Evolutionary conservation across 139 green algal genomes (phyloP).

Genomic region (Coccomyxa sp.): DNA sequence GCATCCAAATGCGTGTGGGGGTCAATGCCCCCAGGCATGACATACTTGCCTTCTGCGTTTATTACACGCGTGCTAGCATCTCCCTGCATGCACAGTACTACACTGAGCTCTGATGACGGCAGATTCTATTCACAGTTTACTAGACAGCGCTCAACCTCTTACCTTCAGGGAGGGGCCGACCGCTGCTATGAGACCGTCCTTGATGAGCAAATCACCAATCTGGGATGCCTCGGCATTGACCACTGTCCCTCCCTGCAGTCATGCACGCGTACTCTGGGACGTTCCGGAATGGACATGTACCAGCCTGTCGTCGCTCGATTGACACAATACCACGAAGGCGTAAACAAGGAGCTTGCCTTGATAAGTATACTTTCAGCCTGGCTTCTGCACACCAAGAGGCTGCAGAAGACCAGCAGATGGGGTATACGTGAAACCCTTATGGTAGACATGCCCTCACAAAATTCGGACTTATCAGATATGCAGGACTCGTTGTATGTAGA

Average conservation of each 20-base stretch:
- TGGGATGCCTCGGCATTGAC: slow-evolving; percentile 77
- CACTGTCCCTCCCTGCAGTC: slow-evolving; percentile 77
- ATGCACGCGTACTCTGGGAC: not conserved
- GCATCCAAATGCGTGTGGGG: slow-evolving; percentile 96
- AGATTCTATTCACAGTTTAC: not conserved
- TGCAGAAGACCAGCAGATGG: too few relatives aligned
- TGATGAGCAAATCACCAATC: slow-evolving; percentile 80
- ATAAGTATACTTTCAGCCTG: not conserved
- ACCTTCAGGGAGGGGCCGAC: slow-evolving; percentile 62
- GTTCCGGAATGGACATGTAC: not conserved
- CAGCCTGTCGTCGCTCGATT: too few relatives aligned
- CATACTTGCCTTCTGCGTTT: slow-evolving; percentile 70
- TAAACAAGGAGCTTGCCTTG: not conserved
- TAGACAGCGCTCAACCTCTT: not conserved
- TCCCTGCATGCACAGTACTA: slow-evolving; percentile 8
- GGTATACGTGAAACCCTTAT: too few relatives aligned
- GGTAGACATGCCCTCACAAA: too few relatives aligned
- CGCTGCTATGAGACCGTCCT: slow-evolving; percentile 54
- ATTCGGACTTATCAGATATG: too few relatives aligned
- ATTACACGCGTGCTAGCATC: slow-evolving; percentile 43
- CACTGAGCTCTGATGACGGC: not conserved
- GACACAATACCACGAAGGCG: not conserved
- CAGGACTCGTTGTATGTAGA: too few relatives aligned
- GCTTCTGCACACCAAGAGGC: too few relatives aligned
- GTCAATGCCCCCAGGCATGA: slow-evolving; percentile 97